These are phyloP conservation scores for Elsinoe necatrix DNA, from an alignment of 2,329 filamentous ascomycete species.

Conservation along the genomic window DNA sequence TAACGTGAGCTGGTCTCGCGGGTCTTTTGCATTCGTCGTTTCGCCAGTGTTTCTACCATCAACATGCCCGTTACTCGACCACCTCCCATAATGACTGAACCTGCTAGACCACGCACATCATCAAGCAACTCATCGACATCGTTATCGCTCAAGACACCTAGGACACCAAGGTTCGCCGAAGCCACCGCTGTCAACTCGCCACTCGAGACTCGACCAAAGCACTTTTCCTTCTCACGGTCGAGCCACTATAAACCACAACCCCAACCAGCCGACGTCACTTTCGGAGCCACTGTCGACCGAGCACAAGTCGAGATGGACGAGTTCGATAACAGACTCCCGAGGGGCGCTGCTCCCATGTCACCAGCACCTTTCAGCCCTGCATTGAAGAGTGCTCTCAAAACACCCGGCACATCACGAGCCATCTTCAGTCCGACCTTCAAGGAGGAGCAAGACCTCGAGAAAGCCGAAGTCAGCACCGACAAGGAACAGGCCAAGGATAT, in stretches of 20 bases:
- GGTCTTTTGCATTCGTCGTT: constrained; percentile 9
- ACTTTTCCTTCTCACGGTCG: constrained; percentile 52
- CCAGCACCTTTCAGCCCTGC: constrained; percentile 63
- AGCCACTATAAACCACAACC: constrained; percentile 51
- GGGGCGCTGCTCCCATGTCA: constrained; percentile 58
- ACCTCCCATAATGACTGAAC: constrained; percentile 15
- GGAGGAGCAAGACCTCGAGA: constrained; percentile 80
- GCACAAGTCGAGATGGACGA: constrained; percentile 46
- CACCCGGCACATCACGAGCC: constrained; percentile 66
- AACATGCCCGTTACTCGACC: constrained; percentile 17
- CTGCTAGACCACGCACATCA: constrained; percentile 21
- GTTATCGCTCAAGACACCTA: constrained; percentile 51
- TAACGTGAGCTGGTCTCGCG: constrained; percentile 18
- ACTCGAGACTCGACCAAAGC: constrained; percentile 46
- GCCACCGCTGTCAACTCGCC: constrained; percentile 72
- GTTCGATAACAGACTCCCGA: constrained; percentile 38
- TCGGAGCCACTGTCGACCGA: constrained; percentile 53
- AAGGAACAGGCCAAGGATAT: constrained; percentile 80
- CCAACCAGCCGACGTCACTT: constrained; percentile 79
- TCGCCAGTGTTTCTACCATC: constrained; percentile 12
- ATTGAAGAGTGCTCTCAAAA: constrained; percentile 82
- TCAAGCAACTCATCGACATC: constrained; percentile 30
- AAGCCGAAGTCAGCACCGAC: constrained; percentile 71
- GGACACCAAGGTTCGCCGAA: constrained; percentile 72
- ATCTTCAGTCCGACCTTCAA: constrained; percentile 70